Evolutionary conservation across 2,329 filamentous ascomycete genomes (phyloP), one percentile per base, ranked within the genome.

Genomic region (Cercospora janseana): DNA sequence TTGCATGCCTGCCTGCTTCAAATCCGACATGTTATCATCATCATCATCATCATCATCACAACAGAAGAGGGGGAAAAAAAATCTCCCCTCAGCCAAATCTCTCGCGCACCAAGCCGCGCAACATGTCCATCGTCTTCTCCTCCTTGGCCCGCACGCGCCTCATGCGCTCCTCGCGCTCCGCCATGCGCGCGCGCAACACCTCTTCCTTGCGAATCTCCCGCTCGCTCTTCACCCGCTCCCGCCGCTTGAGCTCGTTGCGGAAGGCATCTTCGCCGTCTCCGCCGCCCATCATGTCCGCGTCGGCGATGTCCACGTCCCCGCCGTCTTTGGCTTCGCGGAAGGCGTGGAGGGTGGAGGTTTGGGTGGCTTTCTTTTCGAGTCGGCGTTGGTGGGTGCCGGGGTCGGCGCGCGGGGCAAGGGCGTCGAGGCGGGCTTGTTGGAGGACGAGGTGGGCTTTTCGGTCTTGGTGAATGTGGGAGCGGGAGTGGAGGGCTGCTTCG

Each of bases 181-280:
- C 89, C 53, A 78, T 77, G 64, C 82, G 81, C 8, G 88, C 88
- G 63, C 89, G 73, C 54, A 86, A 72, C 50, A 89, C 78, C 71
- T 95, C 91, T 69, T 96, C 91, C 62, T 87, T 79, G 52, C 88
- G 72, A 12, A 93, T 72, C 75, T 96, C 89, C 45, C 91, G 71
- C 69, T 95, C 90, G 60, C 83, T 88, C 77, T 92, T 94, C 71
- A 85, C 85, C 60, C 80, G 74, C 71, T 88, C 81, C 61, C 82
- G 75, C 51, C 75, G 79, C 59, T 80, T 79, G 68, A 86, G 81
- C 66, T 80, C 73, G 61, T 76, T 77, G 73, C 86, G 91, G 57
- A 84, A 82, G 12, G 71, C 71, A 52, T 89, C 86, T 1, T 79
- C 79, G 1, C 78, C 81, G 35, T 79, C 84, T 21, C n/a, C n/a